Base-by-base conservation (phyloP, 208 protist species). In the Crithidia thermophila region DNA sequence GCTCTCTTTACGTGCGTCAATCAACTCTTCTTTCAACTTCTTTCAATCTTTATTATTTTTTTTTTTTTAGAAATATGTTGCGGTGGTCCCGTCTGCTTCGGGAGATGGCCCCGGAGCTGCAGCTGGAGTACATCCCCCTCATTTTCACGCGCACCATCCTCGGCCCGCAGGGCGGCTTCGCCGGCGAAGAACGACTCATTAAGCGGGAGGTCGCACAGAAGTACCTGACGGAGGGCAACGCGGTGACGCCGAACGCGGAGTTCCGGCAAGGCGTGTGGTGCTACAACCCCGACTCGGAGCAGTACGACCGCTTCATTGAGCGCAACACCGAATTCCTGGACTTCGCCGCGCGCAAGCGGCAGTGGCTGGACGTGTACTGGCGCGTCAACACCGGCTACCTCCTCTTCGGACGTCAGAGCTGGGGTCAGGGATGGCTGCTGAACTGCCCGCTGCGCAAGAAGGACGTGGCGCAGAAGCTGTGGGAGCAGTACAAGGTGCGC, bases 281-380 rank as follows among this genome's bases (percentile, higher is more conserved):
- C 76, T 97, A 85, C 79, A 92, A 95, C 77, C 92, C 92, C 3
- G 84, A 94, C 59, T 83, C 89, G 33, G 79, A 94, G 37, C 74
- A 88, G 71, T 90, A 89, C 64, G 92, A 97, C 76, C 80, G 82
- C 42, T 97, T 93, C 53, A 71, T 97, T 25, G 89, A 97, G 61
- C 87, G 92, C 52, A 97, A 80, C 75, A 68, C 87, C 10, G 87
- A 94, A 11, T 97, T 97, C 55, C 86, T 97, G 40, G 92, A 97
- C 69, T 97, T 97, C 57, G 89, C 89, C 28, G 81, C 92, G 0
- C 87, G 92, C 45, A 97, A 97, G 78, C 82, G 92, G 53, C 92
- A 97, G 77, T 97, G 92, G 90, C 78, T 97, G 10, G 92, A 97
- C 60, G 88, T 97, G 23, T 97, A 97, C 79, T 97, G 92, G 90